phyloP scores from a whole-genome alignment of 2,329 filamentous ascomycete species.

The Parascedosporium putredinis region DNA sequence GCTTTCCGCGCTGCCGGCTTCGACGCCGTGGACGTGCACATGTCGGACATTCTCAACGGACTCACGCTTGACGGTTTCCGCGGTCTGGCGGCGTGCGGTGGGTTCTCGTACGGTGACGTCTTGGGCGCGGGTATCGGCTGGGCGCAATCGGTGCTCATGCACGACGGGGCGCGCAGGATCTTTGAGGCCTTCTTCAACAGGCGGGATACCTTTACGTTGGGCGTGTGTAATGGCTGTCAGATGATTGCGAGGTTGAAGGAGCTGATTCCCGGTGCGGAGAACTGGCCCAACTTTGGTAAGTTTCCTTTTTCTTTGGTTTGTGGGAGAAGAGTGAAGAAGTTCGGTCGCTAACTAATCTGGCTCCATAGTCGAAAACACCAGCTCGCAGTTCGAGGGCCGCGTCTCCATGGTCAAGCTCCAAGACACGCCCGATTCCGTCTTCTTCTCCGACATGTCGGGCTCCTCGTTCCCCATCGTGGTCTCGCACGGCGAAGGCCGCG shows the following conservation, averaged over 20 bases:
- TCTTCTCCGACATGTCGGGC: constrained; percentile 80
- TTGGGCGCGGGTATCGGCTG: constrained; percentile 92
- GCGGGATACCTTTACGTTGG: constrained; percentile 81
- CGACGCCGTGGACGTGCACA: constrained; percentile 86
- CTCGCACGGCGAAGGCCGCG: constrained; percentile 85
- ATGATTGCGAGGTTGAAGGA: constrained; percentile 76
- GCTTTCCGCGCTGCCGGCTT: constrained; percentile 89
- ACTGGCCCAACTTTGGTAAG: constrained; percentile 58
- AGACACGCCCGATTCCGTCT: constrained; percentile 52
- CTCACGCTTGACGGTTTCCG: constrained; percentile 74
- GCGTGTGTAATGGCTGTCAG: constrained; percentile 96
- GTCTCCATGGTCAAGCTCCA: constrained; percentile 72
- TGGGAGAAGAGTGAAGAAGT: background rate
- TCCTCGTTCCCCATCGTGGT: constrained; percentile 76
- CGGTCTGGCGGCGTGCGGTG: constrained; percentile 88
- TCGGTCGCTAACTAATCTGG: no score
- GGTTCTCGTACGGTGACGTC: constrained; percentile 79
- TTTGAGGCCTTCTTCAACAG: constrained; percentile 81
- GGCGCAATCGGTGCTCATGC: constrained; percentile 86
- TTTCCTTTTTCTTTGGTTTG: constrained; percentile 65
- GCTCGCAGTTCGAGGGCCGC: constrained; percentile 61
- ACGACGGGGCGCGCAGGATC: constrained; percentile 63
- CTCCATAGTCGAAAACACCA: constrained; percentile 51
- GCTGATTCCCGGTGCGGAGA: constrained; percentile 31
- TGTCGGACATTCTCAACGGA: constrained; percentile 80